Evolutionary conservation across 2,329 filamentous ascomycete genomes (phyloP), one percentile per base, ranked within the genome.

Genomic region (Mycosphaerella arachidis): DNA sequence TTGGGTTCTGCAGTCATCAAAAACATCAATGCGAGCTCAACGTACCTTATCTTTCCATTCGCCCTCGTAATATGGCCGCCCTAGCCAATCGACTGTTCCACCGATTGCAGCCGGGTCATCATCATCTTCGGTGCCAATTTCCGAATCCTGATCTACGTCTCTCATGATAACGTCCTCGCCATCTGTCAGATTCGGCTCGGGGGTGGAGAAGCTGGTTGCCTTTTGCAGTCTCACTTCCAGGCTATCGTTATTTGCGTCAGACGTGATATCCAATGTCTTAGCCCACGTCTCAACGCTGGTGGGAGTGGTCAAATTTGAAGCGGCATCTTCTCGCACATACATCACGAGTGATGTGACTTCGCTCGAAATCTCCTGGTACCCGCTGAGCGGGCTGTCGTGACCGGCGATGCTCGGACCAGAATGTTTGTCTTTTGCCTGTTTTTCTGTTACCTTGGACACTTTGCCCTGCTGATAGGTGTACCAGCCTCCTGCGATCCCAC

Each of bases 11-110:
- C 24, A 1, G 24, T 24, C 24, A 3, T 24, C 24, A 24, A 24
- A 24, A 24, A 24, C 24, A 24, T 24, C 24, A 24, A 24, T 3
- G 24, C 24, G 24, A 27, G n/a, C 48, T 24, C 3, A 20, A 30
- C 30, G 16, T 12, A 52, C 76, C 3, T 79, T 75, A 52, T 84
- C 84, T 50, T 77, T 78, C 72, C 50, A 76, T 5, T 79, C 75
- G 55, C 84, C 84, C 53, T 77, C 78, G 73, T 84, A 86, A 71
- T 79, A 84, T 55, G 85, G 79, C 1, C 77, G 77, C 6, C 79
- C 82, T 64, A 84, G 83, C 55, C 81, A 79, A 63, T 82, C 80
- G 57, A 81, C 72, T 2, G 78, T 83, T 64, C 74, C 65, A 27
- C 30, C 29, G 10, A 37, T 35, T 2, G 58, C 58, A 13, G 54